Base-by-base conservation (phyloP, 768 basidiomycete species). In the Tulasnella sp. region DNA sequence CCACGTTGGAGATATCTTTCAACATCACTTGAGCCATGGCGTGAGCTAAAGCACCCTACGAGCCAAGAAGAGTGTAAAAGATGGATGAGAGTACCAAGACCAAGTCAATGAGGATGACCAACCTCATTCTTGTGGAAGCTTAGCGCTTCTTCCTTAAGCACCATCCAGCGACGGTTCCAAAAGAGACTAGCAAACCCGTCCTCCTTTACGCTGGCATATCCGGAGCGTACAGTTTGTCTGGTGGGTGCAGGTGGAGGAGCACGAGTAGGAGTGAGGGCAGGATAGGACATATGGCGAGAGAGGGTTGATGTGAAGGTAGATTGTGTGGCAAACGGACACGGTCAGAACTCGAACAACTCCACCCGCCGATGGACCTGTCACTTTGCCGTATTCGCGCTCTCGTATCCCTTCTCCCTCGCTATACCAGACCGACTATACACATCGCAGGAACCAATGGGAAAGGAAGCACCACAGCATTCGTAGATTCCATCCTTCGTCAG, bases 381-480 rank as follows among this genome's bases (percentile, higher is more conserved):
- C 88, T 95, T 3, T 88, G 91, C 77, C 89, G 93, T 9, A 88
- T 95, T 50, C 83, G 84, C 64, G 85, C 80, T 3, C 88, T 96
- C 0, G 88, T 93, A 46, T 80, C 85, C 3, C 83, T 88, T 83
- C 86, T 97, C 6, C 91, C 90, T 0, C 86, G 88, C 0, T 93
- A 94, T 84, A 90, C 88, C 0, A 89, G 94, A 2, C 97, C 96
- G 0, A 95, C 96, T 0, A 88, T 94, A 48, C 98, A 99, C 84
- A 89, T 99, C 80, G 92, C 96, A 11, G 98, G 98, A 0, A 99
- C 98, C 0, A 99, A 99, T 86, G 97, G 97, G 12, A 99, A 99
- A 86, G 98, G 98, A 48, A 97, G 95, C 83, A 95, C 97, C 18
- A 92, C 96, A 0, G 92, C 93, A 7, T 88, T 96, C 48, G 85